Evolutionary conservation across 1,139 yeast genomes (phyloP).

Genomic region (Saccharomycopsis hybrid): DNA sequence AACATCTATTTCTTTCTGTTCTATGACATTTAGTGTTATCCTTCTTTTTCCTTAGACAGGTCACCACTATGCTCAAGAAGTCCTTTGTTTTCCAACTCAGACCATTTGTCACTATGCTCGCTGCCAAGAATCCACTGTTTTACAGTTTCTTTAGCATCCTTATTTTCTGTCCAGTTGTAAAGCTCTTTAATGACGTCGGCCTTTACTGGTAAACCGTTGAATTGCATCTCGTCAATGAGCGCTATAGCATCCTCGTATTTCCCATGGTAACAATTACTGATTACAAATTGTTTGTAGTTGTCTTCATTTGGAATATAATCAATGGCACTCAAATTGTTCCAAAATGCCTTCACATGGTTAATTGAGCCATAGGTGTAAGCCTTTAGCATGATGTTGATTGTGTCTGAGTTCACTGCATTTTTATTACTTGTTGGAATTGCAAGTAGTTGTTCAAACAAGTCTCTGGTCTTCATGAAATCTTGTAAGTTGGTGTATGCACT

Average conservation of each 20-base stretch:
- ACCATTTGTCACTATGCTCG: constrained; percentile 2
- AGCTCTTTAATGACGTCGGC: constrained; percentile 44
- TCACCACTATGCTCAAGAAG: too few species aligned
- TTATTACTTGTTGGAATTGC: constrained; percentile 40
- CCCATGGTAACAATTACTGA: constrained; percentile 72
- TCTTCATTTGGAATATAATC: constrained; percentile 48
- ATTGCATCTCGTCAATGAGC: constrained; percentile 43
- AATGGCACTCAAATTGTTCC: constrained; percentile 49
- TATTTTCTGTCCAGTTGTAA: constrained; percentile 55
- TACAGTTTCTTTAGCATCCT: constrained; percentile 41
- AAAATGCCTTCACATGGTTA: constrained; percentile 53
- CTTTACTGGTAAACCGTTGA: constrained; percentile 45
- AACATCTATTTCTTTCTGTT: too few species aligned
- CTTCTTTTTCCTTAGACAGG: too few species aligned
- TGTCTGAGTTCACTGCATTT: constrained; percentile 58
- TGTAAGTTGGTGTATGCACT: constrained; percentile 62
- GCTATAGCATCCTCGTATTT: constrained; percentile 51
- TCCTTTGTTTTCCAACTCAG: constrained; percentile 5
- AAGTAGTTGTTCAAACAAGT: constrained; percentile 53
- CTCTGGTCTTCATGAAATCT: constrained; percentile 53
- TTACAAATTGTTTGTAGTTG: constrained; percentile 57
- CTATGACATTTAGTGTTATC: too few species aligned
- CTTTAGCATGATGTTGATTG: constrained; percentile 65
- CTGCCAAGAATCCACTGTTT: constrained; percentile 36
- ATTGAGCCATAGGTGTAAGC: constrained; percentile 56